Evolutionary conservation across 495 filamentous ascomycete species (phyloP).

Genomic region (Penicillium bovifimosum): DNA sequence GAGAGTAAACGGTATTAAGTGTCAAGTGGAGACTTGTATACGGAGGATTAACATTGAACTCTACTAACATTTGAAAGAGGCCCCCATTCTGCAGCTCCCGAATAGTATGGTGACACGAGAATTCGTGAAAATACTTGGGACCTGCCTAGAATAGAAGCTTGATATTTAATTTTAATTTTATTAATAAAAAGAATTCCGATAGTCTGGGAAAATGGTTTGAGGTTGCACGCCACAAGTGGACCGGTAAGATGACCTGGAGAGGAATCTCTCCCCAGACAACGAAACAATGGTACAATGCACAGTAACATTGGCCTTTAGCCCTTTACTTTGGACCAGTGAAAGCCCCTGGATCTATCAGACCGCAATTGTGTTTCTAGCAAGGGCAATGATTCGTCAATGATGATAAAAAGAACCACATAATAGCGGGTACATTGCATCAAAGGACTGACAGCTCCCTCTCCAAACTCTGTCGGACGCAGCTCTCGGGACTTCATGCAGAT

Average conservation of each 20-base stretch:
- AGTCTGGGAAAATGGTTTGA: slow-evolving; percentile 16
- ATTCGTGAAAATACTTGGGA: background rate
- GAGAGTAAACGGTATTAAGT: background rate
- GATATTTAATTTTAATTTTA: no score
- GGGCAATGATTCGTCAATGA: slow-evolving; percentile 14
- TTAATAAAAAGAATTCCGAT: slow-evolving; percentile 5
- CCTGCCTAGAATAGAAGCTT: slow-evolving; percentile 7
- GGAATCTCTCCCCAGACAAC: background rate
- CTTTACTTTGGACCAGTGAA: slow-evolving; percentile 13
- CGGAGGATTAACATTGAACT: background rate
- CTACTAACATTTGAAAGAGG: slow-evolving; percentile 2
- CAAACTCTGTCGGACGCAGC: background rate
- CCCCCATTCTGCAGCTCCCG: slow-evolving; percentile 5
- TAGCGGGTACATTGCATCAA: background rate
- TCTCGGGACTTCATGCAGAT: background rate
- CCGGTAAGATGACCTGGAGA: background rate
- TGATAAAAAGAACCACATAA: background rate
- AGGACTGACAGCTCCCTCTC: slow-evolving; percentile 1
- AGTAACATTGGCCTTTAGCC: no score
- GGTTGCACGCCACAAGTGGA: slow-evolving; percentile 13
- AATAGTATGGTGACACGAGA: slow-evolving; percentile 12
- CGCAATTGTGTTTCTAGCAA: slow-evolving; percentile 3
- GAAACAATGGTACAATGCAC: no score
- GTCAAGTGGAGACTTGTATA: background rate
- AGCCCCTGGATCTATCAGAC: slow-evolving; percentile 22